Base-by-base conservation (phyloP, 345 rosid species). In the Lepidium sativum region DNA sequence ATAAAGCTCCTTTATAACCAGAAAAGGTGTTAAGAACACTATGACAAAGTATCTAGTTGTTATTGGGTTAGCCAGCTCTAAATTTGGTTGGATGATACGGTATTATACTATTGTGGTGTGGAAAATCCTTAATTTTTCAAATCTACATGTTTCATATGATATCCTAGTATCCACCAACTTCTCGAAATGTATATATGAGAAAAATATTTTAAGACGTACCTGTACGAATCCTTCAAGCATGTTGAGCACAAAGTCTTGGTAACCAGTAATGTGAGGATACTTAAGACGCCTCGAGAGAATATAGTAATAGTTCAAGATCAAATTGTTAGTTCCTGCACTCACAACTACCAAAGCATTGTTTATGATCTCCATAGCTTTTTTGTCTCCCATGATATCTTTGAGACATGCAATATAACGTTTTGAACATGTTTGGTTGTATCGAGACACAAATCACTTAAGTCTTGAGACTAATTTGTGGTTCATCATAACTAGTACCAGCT, bases 261-360 rank as follows among this genome's bases (percentile, higher is more conserved):
- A 54, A 34, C 6, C 42, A 34, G 41, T 10, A 18, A 54, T 54
- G 29, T 1, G 11, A 34, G 42, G 13, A 54, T 54, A 34, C 29
- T 6, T 16, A 0, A 8, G 59, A 18, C 59, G 59, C 42, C 42
- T 6, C 18, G 29, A 34, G 3, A 42, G 59, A 54, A 54, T 10
- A 11, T 54, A 29, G 11, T 54, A 54, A 54, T 16, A 54, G 18
- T 54, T 54, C 29, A 33, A 11, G 27, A 54, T 34, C 10, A 54
- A 54, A 34, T 82, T 86, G 40, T 84, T 84, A 8, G 84, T 64
- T 14, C 85, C 86, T 3, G 86, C 48, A 37, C 23, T 15, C 9
- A n/a, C 34, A 52, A 80, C 1, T 18, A 73, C 69, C 31, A 84
- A 33, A 8, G 88, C 76, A 10, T 53, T 35, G 16, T 21, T 20